Conservation (phyloP, 2,329 filamentous ascomycete genomes). For the Sporothrix inflata region DNA sequence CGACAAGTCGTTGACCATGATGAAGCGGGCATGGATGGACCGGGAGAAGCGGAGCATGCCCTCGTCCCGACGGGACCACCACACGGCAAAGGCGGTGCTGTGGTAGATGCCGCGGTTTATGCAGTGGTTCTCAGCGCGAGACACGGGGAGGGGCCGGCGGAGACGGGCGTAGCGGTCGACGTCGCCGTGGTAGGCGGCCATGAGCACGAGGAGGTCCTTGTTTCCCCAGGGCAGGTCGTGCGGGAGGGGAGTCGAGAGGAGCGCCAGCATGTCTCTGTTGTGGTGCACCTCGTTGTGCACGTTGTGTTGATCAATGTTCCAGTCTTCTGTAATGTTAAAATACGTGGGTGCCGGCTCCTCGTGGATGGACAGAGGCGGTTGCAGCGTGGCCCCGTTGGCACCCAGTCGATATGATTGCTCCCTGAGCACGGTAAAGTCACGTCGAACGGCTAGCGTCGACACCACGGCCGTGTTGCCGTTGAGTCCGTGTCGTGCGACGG, state of each 20-base stretch:
- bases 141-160: conserved; percentile 35
- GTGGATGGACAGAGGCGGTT: conserved; percentile 39
- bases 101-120: conserved; percentile 44
- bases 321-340: conserved; percentile 43
- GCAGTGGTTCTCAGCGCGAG: conserved; percentile 36
- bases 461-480: background rate
- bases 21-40: conserved; percentile 23
- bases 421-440: no score
- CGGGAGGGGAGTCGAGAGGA: conserved; percentile 43
- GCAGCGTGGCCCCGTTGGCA: no score
- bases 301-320: background rate
- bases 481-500: conserved; percentile 15
- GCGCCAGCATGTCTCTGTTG: conserved; percentile 19
- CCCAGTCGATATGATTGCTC: no score
- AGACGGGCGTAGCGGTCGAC: conserved; percentile 46
- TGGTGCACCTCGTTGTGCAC: background rate
- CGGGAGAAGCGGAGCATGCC: background rate
- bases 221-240: conserved; percentile 42
- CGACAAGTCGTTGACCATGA: conserved; percentile 25
- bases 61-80: conserved; percentile 33
- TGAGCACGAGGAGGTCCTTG: conserved; percentile 45
- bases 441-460: conserved; percentile 38
- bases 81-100: conserved; percentile 43
- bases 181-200: conserved; percentile 45
- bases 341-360: background rate